Base-by-base conservation (phyloP, 805 yeast species). In the Cyberlindnera nakhonratchasimensis region DNA sequence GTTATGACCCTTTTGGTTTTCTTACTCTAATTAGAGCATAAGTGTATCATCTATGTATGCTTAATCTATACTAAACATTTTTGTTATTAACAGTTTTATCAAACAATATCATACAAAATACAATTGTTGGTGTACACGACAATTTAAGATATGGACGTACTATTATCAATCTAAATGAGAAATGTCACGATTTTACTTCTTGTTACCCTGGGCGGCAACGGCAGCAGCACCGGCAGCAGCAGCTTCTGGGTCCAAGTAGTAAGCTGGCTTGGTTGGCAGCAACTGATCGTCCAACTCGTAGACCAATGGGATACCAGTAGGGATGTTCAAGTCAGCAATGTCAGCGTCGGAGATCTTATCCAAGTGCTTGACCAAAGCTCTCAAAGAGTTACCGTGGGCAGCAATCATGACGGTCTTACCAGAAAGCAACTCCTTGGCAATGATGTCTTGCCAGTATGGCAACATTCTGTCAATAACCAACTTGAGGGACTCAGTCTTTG, bases 211-310 rank as follows among this genome's bases (percentile, higher is more conserved):
- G 61, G 87, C 87, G 61, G 97, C 98, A 59, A 90, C 98, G 48
- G 96, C 96, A 64, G 97, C 97, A 55, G 97, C 98, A 78, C 98
- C 98, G 43, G 96, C 96, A 53, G 90, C 96, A 63, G 98, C 98
- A 63, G 97, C 98, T 75, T 88, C 97, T 62, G 98, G 98, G 74
- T 90, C 98, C 72, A 90, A 83, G 82, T 90, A 90, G 80, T 90
- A 88, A 59, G 95, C 81, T 57, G 88, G 85, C 82, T 89, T 89
- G 65, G 82, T 74, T 72, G 97, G 97, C 72, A 80, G 79, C 72
- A 90, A 80, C 62, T 77, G 64, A 41, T 77, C 84, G 67, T 90
- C 96, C 64, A 90, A 81, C 74, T 91, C 97, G 74, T 86, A 91
- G 51, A 91, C 96, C 72, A 90, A 81, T 65, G 98, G 98, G 57